These are phyloP conservation scores for Cryptococcus sp. DNA, from an alignment of 1,284 basidiomycete species.

Conservation along the genomic window DNA sequence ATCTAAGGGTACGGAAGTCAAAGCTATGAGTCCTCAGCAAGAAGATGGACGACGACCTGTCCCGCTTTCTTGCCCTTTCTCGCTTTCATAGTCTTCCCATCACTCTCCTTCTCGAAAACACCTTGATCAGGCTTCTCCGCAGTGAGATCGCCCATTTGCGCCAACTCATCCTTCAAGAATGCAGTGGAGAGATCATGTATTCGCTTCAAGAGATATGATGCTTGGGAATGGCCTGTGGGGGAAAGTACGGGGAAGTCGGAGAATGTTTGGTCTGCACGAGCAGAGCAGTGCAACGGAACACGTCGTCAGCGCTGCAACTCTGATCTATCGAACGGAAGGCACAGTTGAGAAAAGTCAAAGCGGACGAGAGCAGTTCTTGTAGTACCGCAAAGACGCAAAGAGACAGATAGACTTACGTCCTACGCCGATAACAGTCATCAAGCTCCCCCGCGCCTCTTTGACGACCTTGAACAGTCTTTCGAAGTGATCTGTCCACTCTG, in stretches of 20 bases:
- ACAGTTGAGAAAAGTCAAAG: neutral
- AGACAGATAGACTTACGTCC: constrained; percentile 36
- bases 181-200: constrained; percentile 39
- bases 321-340: neutral
- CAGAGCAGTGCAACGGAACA: neutral
- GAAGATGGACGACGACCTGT: constrained; percentile 37
- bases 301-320: neutral
- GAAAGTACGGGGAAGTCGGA: constrained; percentile 47
- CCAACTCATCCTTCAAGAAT: constrained; percentile 31
- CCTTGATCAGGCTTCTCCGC: constrained; percentile 33
- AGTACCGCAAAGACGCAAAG: neutral
- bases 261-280: constrained; percentile 44
- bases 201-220: constrained; percentile 25
- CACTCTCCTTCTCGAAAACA: constrained; percentile 20
- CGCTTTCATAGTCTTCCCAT: constrained; percentile 29
- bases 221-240: constrained; percentile 22
- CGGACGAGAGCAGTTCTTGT: no score
- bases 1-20: no score
- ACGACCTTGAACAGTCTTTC: constrained; percentile 60
- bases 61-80: constrained; percentile 19
- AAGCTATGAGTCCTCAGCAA: neutral
- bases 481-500: constrained; percentile 72
- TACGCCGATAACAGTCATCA: constrained; percentile 41
- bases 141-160: constrained; percentile 13
- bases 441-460: constrained; percentile 36